Evolutionary conservation across 352 stramenopile genomes (phyloP).

Genomic region (Phytophthora podocarpi): DNA sequence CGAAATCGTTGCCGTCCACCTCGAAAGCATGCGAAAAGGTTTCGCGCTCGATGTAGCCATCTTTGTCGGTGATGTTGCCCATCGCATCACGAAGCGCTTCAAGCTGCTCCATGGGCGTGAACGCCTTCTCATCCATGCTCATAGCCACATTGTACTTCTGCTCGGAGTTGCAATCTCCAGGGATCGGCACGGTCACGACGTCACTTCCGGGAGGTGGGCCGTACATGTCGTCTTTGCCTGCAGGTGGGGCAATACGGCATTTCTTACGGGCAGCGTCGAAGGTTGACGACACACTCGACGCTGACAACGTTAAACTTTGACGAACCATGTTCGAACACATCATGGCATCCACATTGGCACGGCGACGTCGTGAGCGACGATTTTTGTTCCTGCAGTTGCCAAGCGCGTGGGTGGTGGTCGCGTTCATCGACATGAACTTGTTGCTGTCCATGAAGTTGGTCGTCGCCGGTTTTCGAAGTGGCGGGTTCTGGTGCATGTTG

Average conservation of each 20-base stretch:
- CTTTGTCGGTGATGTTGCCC: constrained; percentile 61
- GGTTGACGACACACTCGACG: constrained; percentile 41
- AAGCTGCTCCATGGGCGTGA: constrained; percentile 63
- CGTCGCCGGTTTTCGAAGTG: constrained; percentile 37
- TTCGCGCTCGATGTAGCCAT: constrained; percentile 68
- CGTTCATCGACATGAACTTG: constrained; percentile 53
- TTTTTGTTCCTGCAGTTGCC: constrained; percentile 40
- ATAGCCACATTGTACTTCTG: constrained; percentile 71
- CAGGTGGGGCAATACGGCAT: constrained; percentile 18
- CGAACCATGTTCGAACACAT: constrained; percentile 65
- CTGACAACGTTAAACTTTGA: constrained; percentile 48
- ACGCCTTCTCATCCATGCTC: constrained; percentile 53
- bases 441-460: constrained; percentile 69
- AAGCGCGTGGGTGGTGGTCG: constrained; percentile 33
- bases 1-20: constrained; percentile 54
- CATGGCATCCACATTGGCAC: constrained; percentile 70
- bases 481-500: constrained; percentile 36
- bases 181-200: constrained; percentile 65
- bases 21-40: constrained; percentile 85
- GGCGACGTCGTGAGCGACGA: constrained; percentile 38
- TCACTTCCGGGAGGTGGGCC: constrained; percentile 56
- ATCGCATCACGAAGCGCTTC: constrained; percentile 78
- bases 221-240: constrained; percentile 31
- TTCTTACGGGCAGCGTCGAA: constrained; percentile 24
- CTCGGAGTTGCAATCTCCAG: constrained; percentile 72